A percentile compares a stretch with the other conserved stretches of the same genome.
Conservation (phyloP, 164 flowering plant species). For the Pachysandra terminalis region DNA sequence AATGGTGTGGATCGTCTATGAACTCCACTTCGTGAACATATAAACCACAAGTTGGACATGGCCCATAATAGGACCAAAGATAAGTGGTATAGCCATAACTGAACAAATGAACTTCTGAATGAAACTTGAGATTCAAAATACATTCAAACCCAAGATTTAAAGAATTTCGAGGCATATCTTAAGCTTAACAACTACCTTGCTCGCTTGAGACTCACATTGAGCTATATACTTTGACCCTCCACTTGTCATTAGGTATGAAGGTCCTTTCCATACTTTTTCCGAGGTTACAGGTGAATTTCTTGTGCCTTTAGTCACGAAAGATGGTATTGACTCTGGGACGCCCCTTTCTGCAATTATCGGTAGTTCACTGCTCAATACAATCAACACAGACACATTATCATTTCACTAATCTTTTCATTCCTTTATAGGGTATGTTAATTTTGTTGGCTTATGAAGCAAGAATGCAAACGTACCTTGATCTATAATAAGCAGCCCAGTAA, state of each 20-base stretch:
- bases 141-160: too few species aligned
- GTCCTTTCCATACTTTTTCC: slow-evolving; percentile 13
- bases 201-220: slow-evolving; percentile 10
- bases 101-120: background rate
- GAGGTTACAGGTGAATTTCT: slow-evolving; percentile 8
- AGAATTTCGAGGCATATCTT: too few species aligned
- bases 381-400: slow-evolving; percentile 2
- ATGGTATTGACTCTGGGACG: slow-evolving; percentile 11
- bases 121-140: background rate
- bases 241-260: slow-evolving; percentile 13
- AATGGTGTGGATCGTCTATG: background rate
- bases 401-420: background rate
- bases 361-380: slow-evolving; percentile 29
- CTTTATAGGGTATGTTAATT: background rate
- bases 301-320: slow-evolving; percentile 10
- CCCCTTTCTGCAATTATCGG: slow-evolving; percentile 25
- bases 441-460: background rate
- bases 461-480: slow-evolving; percentile 36
- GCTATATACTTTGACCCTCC: slow-evolving; percentile 4
- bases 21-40: too few species aligned
- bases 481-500: slow-evolving; percentile 56
- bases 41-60: background rate
- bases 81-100: background rate
- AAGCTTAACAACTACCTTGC: slow-evolving; percentile 18
- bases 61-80: background rate